These are phyloP conservation scores for Dioszegia crocea DNA, from an alignment of 768 basidiomycete species.

Conservation along the genomic window DNA sequence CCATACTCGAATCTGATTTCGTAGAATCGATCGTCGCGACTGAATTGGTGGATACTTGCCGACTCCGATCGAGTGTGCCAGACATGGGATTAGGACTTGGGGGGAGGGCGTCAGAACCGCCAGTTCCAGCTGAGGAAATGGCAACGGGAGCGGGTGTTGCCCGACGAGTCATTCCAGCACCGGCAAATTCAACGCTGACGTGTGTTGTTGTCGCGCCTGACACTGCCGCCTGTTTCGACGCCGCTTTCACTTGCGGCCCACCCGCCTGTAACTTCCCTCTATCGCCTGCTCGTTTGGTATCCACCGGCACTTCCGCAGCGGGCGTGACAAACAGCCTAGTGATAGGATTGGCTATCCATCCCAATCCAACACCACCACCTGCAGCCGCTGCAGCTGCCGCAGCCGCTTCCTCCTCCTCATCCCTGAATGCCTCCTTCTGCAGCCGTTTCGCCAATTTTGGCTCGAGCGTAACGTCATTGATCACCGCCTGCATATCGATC, in stretches of 20 bases:
- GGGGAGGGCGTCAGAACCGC: conserved; percentile 12
- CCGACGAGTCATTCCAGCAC: conserved; percentile 59
- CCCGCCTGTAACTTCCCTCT: conserved; percentile 28
- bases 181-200: conserved; percentile 93
- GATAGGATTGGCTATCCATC: conserved; percentile 76
- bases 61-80: not conserved
- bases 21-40: not conserved
- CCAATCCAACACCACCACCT: conserved; percentile 40
- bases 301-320: conserved; percentile 10
- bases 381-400: conserved; percentile 48
- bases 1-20: not conserved
- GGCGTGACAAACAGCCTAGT: conserved; percentile 69
- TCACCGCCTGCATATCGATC: conserved; percentile 69
- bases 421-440: conserved; percentile 51
- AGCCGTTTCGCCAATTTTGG: conserved; percentile 69
- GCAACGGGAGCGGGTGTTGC: conserved; percentile 47
- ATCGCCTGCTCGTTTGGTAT: conserved; percentile 11
- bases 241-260: conserved; percentile 24
- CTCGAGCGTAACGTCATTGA: conserved; percentile 88
- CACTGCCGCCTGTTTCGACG: conserved; percentile 75
- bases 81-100: conserved; percentile 15
- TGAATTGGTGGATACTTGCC: conserved; percentile 2
- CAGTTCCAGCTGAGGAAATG: not conserved
- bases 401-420: conserved; percentile 54
- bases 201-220: conserved; percentile 83